These are phyloP conservation scores for Fusarium gaditjirri DNA, from an alignment of 2,329 filamentous ascomycete species.

Conservation along the genomic window DNA sequence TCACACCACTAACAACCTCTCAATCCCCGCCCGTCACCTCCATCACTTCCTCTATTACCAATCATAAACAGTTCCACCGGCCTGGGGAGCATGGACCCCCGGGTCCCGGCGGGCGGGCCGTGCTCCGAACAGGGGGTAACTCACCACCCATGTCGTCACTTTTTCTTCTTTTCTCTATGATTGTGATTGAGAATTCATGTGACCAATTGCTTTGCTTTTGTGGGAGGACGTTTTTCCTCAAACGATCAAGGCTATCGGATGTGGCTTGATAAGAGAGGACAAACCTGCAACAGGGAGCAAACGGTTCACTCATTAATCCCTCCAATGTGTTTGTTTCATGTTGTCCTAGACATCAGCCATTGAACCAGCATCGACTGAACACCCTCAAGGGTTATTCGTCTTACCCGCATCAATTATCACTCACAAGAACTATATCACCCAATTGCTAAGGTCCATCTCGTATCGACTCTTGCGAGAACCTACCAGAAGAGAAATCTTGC, in stretches of 20 bases:
- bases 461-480: not conserved
- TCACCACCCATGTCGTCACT: constrained; percentile 36
- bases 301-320: not conserved
- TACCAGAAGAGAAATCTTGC: not conserved
- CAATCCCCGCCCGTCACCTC: constrained; percentile 19
- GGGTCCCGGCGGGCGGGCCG: constrained; percentile 40
- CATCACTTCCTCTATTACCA: constrained; percentile 28
- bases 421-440: constrained; percentile 4
- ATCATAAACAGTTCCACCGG: constrained; percentile 42
- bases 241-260: constrained; percentile 8
- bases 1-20: constrained; percentile 18
- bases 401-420: constrained; percentile 7
- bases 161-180: constrained; percentile 8
- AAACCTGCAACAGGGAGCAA: constrained; percentile 1
- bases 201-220: constrained; percentile 21
- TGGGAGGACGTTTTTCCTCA: not conserved
- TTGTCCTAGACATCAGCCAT: constrained; percentile 16
- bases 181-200: constrained; percentile 29
- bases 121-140: constrained; percentile 27
- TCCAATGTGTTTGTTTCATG: constrained; percentile 10
- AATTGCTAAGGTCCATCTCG: constrained; percentile 1
- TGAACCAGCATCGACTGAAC: constrained; percentile 17
- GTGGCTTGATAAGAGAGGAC: constrained; percentile 25
- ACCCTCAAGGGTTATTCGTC: constrained; percentile 7
- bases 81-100: constrained; percentile 44